A percentile compares a stretch with the other conserved stretches of the same genome.
phyloP scores from a whole-genome alignment of 805 yeast genomes.

The Cyberlindnera mrakii region DNA sequence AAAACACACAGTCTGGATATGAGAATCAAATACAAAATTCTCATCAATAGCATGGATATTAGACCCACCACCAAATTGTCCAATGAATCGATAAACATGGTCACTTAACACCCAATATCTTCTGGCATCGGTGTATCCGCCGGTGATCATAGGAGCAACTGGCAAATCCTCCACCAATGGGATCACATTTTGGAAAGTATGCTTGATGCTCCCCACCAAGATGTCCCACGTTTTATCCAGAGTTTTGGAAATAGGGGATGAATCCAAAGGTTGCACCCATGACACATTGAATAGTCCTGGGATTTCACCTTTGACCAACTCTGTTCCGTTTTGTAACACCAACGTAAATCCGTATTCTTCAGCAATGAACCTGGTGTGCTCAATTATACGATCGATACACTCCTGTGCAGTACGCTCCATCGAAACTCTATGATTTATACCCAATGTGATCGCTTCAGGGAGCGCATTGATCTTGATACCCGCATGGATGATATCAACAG shows the following conservation, averaged over 20 bases:
- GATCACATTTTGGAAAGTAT: conserved; percentile 41
- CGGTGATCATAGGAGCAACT: conserved; percentile 55
- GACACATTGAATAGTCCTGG: conserved; percentile 32
- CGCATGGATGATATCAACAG: conserved; percentile 40
- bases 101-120: conserved; percentile 57
- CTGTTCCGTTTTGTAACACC: conserved; percentile 27
- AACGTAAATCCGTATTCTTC: conserved; percentile 4
- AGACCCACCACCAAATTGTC: conserved; percentile 25
- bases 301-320: conserved; percentile 39
- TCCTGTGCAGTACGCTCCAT: conserved; percentile 17
- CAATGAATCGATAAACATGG: conserved; percentile 53
- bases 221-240: conserved; percentile 47
- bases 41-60: conserved; percentile 56
- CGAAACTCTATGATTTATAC: conserved; percentile 57
- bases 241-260: conserved; percentile 10
- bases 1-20: conserved; percentile 46
- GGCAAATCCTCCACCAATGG: conserved; percentile 2
- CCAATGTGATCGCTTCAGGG: conserved; percentile 49
- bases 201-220: conserved; percentile 51
- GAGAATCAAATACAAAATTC: conserved; percentile 41
- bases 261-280: conserved; percentile 17
- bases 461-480: conserved; percentile 75
- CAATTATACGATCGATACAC: conserved; percentile 5
- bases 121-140: conserved; percentile 69
- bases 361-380: conserved; percentile 2